These are phyloP conservation scores for Globisporangium splendens DNA, from an alignment of 352 stramenopile species.

Conservation along the genomic window DNA sequence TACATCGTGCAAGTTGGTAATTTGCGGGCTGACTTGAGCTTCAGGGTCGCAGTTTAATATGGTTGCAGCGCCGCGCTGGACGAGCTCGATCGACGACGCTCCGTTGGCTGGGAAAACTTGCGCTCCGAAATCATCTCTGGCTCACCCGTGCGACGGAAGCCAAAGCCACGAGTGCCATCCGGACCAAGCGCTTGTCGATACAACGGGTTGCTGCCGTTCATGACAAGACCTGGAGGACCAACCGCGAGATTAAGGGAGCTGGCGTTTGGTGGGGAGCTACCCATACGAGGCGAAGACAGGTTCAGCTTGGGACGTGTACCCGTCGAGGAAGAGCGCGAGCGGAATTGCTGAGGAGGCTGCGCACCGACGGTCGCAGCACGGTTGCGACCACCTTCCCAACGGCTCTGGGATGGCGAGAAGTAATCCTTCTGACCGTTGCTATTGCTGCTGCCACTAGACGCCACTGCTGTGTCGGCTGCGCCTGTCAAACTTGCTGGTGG, in stretches of 20 bases:
- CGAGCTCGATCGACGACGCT: conserved; percentile 75
- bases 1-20: background rate
- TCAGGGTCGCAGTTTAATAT: conserved; percentile 11
- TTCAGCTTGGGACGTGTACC: conserved; percentile 58
- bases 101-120: conserved; percentile 48
- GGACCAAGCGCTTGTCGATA: conserved; percentile 78
- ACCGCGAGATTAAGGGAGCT: conserved; percentile 19
- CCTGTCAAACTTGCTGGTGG: conserved; percentile 55
- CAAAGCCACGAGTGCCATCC: conserved; percentile 80
- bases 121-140: conserved; percentile 54
- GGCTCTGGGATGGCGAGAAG: conserved; percentile 43
- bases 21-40: background rate
- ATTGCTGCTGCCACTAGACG: conserved; percentile 17
- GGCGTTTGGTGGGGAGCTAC: conserved; percentile 36
- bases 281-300: conserved; percentile 56
- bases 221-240: conserved; percentile 34
- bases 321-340: conserved; percentile 53
- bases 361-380: conserved; percentile 47
- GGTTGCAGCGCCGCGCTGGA: conserved; percentile 34
- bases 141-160: conserved; percentile 59
- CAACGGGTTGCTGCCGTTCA: conserved; percentile 46
- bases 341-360: conserved; percentile 39
- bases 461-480: conserved; percentile 11
- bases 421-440: conserved; percentile 56
- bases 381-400: conserved; percentile 51